Evolutionary conservation across 306 rosid genomes (phyloP).

Genomic region (Gillenia trifoliata): DNA sequence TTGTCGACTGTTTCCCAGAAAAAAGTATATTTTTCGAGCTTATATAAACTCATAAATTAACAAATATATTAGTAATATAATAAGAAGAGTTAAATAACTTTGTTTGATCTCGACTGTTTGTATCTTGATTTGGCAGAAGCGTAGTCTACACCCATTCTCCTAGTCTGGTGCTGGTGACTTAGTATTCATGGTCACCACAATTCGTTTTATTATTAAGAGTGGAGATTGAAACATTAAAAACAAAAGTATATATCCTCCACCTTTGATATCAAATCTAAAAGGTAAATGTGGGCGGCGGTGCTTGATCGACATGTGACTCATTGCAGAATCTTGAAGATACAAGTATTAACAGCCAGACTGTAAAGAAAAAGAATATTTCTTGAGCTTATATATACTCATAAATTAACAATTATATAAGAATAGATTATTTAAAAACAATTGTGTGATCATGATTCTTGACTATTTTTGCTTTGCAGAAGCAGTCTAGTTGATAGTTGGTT

Average conservation of each 20-base stretch:
- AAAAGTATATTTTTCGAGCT: neutral
- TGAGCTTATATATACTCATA: neutral
- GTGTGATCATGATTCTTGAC: neutral
- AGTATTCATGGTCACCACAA: no score
- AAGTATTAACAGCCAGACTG: no score
- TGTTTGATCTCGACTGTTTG: neutral
- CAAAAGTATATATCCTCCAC: no score
- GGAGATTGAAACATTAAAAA: no score
- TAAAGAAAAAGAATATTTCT: no score
- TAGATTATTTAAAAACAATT: neutral
- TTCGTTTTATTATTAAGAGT: no score
- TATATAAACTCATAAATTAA: neutral
- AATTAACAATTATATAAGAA: neutral
- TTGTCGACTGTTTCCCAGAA: neutral
- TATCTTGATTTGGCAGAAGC: constrained; percentile 38
- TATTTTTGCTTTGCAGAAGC: constrained; percentile 38
- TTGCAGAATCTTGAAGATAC: neutral
- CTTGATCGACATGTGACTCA: no score
- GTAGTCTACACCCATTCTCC: constrained; percentile 20
- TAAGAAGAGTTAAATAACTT: neutral
- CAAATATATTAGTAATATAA: neutral
- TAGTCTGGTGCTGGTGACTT: no score
- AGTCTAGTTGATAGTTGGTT: constrained; percentile 55
- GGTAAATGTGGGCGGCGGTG: no score
- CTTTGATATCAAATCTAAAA: no score